Evolutionary conservation across 2,329 filamentous ascomycete genomes (phyloP).

Genomic region (Aquanectria penicillioides): DNA sequence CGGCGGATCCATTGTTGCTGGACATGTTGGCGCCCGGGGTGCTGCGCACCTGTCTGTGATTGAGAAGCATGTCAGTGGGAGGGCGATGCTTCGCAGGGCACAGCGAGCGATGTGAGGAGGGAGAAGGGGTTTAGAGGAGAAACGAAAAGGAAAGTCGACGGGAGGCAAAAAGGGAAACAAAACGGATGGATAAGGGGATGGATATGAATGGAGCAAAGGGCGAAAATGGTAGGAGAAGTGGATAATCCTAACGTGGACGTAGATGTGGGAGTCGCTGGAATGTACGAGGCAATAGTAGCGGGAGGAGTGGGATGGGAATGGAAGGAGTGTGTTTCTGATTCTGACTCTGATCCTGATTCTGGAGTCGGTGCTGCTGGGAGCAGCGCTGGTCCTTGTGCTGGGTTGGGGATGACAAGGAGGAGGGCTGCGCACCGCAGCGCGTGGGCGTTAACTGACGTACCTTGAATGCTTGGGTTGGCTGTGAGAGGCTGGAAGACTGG

Average conservation of each 20-base stretch:
- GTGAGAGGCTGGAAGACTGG: conserved; percentile 7
- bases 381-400: too few species aligned
- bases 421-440: too few species aligned
- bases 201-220: conserved; percentile 23
- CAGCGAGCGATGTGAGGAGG: neutral
- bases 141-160: neutral
- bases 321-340: neutral
- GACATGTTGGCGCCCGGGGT: conserved; percentile 47
- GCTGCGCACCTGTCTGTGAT: conserved; percentile 42
- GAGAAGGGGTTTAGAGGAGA: conserved; percentile 2
- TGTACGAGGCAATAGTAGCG: conserved; percentile 13
- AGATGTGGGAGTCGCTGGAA: conserved; percentile 14
- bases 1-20: conserved; percentile 38
- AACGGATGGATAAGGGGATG: conserved; percentile 12
- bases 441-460: conserved; percentile 6
- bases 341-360: too few species aligned
- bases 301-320: conserved; percentile 9
- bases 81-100: conserved; percentile 12
- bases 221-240: conserved; percentile 4
- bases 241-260: neutral
- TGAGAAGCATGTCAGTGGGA: conserved; percentile 48
- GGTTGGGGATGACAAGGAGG: too few species aligned
- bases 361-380: too few species aligned
- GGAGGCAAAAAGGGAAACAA: conserved; percentile 3
- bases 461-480: conserved; percentile 5